phyloP scores from a whole-genome alignment of 2,329 filamentous ascomycete genomes.

The Drechslerella coelobrocha region DNA sequence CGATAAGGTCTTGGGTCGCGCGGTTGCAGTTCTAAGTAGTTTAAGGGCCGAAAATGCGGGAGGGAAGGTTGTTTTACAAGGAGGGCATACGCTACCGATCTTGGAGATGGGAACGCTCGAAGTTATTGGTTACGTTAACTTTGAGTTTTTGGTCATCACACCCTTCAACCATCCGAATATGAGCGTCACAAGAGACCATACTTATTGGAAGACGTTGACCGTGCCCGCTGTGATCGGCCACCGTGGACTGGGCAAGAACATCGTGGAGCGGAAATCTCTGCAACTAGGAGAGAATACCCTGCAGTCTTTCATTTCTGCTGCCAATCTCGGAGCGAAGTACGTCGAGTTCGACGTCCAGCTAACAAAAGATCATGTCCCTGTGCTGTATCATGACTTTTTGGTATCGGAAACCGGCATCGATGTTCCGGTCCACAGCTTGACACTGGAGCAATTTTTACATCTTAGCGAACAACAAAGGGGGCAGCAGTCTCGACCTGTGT shows the following conservation, averaged over 20 bases:
- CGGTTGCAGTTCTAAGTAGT: constrained; percentile 83
- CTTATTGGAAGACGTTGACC: constrained; percentile 92
- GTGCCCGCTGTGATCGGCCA: constrained; percentile 67
- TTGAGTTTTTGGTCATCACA: constrained; percentile 94
- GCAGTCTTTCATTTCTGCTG: constrained; percentile 92
- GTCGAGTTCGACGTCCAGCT: constrained; percentile 88
- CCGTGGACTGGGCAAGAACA: constrained; percentile 86
- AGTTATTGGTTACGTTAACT: constrained; percentile 92
- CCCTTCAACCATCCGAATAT: constrained; percentile 94
- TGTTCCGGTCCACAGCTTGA: constrained; percentile 92
- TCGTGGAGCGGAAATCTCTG: constrained; percentile 79
- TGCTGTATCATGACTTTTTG: constrained; percentile 98
- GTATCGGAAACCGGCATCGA: constrained; percentile 98
- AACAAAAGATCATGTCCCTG: constrained; percentile 97
- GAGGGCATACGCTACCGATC: constrained; percentile 90
- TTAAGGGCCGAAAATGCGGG: constrained; percentile 82
- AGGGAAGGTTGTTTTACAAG: constrained; percentile 88
- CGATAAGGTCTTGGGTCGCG: constrained; percentile 85
- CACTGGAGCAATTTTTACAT: constrained; percentile 73
- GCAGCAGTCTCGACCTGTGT: constrained; percentile 57
- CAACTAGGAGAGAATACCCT: constrained; percentile 97
- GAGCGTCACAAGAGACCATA: constrained; percentile 86
- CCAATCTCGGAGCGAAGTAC: constrained; percentile 82
- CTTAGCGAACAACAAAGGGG: constrained; percentile 56
- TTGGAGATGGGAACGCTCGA: constrained; percentile 76